Evolutionary conservation across 495 filamentous ascomycete genomes (phyloP), one percentile per base, ranked within the genome.

Genomic region (Oleoguttula mirabilis): DNA sequence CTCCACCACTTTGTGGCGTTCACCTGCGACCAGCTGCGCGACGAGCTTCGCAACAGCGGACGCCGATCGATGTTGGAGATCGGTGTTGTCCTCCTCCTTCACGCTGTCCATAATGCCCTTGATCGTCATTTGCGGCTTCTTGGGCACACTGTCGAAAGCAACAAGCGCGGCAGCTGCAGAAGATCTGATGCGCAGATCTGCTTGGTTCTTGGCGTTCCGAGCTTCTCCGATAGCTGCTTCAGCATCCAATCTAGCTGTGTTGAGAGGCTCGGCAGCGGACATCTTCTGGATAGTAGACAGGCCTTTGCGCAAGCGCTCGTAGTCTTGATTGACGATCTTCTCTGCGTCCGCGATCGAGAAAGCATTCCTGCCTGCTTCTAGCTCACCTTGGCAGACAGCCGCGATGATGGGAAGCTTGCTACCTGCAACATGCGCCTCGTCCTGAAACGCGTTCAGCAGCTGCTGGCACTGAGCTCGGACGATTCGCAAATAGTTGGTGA

Each of bases 61-160:
- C 6, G 87, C 85, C 19, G 92, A 94, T 21, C 88, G 84, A 50
- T 76, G 75, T 57, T 98, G 90, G 27, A 98, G 68, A 49, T 94
- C 85, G 24, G 80, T 57, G 51, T 88, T 95, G 54, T 96, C 88
- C 61, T 98, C 90, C 22, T 76, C 73, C 66, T 96, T 96, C 59
- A 96, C 76, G 56, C 88, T 95, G 52, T 98, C 90, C 88, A 96
- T 98, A 61, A 95, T 82, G 15, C 76, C 80, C 63, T 93, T 94
- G 64, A 98, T 95, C 14, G 93, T 76, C 24, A 76, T 70, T 39
- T 79, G 81, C 11, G 90, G 84, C 56, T 90, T 94, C 70, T 93
- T 95, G 3, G 92, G 88, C 3, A 92, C 68, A 20, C 82, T 70
- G 22, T 76, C 75, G 58, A 94, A 74, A n/a, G 84, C 82, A 24